These are phyloP conservation scores for Hibiscus syriacus DNA, from an alignment of 345 rosid species.

Conservation along the genomic window DNA sequence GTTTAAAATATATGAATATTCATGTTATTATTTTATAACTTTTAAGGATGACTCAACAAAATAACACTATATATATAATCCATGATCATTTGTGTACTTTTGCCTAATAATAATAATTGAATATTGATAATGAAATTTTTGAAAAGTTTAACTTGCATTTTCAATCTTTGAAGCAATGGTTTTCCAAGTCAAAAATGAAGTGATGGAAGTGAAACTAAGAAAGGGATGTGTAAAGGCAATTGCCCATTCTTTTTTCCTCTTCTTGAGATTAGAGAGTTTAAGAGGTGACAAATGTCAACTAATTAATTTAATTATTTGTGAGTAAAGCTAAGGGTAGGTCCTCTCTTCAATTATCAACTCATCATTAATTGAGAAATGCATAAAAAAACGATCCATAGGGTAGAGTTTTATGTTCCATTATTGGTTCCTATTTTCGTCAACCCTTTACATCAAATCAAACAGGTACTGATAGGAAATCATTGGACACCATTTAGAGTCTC, in stretches of 20 bases:
- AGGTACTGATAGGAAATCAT: not conserved
- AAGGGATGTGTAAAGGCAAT: not conserved
- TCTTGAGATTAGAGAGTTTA: not conserved
- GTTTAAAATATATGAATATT: too few species aligned
- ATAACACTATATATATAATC: too few species aligned
- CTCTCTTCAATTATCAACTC: not conserved
- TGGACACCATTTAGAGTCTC: too few species aligned
- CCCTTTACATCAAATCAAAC: not conserved
- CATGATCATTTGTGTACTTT: too few species aligned
- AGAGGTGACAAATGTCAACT: not conserved
- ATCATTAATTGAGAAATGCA: conserved; percentile 1
- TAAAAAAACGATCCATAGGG: not conserved
- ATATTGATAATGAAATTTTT: not conserved
- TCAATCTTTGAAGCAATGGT: not conserved
- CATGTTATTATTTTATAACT: too few species aligned
- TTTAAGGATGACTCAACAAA: too few species aligned
- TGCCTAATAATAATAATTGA: not conserved
- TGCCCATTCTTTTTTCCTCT: not conserved
- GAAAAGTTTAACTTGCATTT: not conserved
- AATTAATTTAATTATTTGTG: not conserved
- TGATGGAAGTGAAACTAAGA: not conserved
- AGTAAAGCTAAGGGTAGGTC: not conserved
- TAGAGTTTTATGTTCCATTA: not conserved
- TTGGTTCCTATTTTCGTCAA: not conserved
- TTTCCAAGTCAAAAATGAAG: not conserved